phyloP scores from a whole-genome alignment of 176 grass and related monocot genomes.

The Eremochloa ophiuroides region DNA sequence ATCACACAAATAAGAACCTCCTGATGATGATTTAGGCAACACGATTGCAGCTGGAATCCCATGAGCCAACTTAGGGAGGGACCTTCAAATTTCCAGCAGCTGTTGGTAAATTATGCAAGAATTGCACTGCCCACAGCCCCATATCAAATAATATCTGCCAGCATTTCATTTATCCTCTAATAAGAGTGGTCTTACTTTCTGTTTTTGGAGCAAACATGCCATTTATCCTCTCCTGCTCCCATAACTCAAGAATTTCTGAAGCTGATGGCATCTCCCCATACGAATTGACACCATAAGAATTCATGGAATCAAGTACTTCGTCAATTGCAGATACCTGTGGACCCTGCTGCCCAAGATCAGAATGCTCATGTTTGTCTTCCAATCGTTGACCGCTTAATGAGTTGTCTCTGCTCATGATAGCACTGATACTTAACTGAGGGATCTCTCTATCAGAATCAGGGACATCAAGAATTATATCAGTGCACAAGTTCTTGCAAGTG shows the following conservation, averaged over 20 bases:
- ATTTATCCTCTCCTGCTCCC: slow-evolving; percentile 43
- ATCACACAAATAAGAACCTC: neutral
- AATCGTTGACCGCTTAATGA: neutral
- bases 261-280: slow-evolving; percentile 42
- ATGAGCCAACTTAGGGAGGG: neutral
- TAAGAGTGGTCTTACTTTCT: neutral
- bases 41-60: neutral
- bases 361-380: slow-evolving; percentile 18
- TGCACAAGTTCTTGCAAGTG: neutral
- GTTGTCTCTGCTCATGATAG: slow-evolving; percentile 2
- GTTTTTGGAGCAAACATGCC: slow-evolving; percentile 14
- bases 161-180: slow-evolving; percentile 3
- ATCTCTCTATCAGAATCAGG: neutral
- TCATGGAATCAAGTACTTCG: slow-evolving; percentile 49
- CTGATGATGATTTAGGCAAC: neutral
- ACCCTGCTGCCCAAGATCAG: neutral
- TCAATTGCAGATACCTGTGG: slow-evolving; percentile 39
- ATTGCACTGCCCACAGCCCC: neutral
- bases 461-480: neutral
- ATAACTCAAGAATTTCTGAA: slow-evolving; percentile 53
- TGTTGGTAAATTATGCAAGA: neutral
- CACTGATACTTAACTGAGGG: neutral
- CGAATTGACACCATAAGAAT: slow-evolving; percentile 22
- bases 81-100: neutral
- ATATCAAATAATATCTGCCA: slow-evolving; percentile 3